phyloP scores from a whole-genome alignment of 768 basidiomycete genomes.

The Rubroboletus pulcherrimus region DNA sequence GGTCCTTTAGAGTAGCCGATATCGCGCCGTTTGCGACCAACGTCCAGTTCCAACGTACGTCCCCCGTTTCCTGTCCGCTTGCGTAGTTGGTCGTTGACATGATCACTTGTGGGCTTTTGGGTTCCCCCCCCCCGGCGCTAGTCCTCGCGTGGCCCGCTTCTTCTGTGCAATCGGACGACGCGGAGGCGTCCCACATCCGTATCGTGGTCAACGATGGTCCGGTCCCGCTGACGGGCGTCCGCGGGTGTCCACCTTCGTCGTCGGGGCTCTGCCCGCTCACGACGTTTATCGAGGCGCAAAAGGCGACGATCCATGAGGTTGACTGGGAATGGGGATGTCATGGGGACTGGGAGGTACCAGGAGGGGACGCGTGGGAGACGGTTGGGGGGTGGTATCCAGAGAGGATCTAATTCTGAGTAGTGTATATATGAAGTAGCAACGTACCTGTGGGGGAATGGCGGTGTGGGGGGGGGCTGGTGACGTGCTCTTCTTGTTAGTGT shows the following conservation, averaged over 20 bases:
- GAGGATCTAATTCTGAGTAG: neutral
- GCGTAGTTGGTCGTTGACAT: neutral
- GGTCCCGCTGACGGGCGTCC: slow-evolving; percentile 72
- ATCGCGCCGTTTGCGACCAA: slow-evolving; percentile 88
- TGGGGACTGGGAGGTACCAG: slow-evolving; percentile 71
- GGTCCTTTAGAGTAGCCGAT: slow-evolving; percentile 70
- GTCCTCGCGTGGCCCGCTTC: slow-evolving; percentile 52
- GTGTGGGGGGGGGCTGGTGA: neutral
- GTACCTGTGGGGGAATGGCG: too few relatives aligned
- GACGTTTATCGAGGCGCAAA: slow-evolving; percentile 67
- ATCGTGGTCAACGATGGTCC: slow-evolving; percentile 88
- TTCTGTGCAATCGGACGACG: slow-evolving; percentile 17
- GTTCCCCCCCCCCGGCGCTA: slow-evolving; percentile 23
- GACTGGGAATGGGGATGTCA: slow-evolving; percentile 77
- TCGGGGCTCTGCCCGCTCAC: slow-evolving; percentile 72
- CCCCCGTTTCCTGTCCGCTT: slow-evolving; percentile 14
- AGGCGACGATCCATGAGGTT: slow-evolving; percentile 57
- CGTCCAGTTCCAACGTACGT: slow-evolving; percentile 78
- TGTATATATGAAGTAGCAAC: neutral
- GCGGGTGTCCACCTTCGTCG: slow-evolving; percentile 59
- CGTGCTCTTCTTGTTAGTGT: neutral
- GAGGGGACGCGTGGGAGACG: slow-evolving; percentile 68
- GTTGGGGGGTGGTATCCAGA: slow-evolving; percentile 25
- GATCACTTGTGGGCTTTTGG: neutral
- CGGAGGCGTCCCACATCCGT: slow-evolving; percentile 56